phyloP scores from a whole-genome alignment of 176 grass and related monocot species.

The Triticum timopheevii region DNA sequence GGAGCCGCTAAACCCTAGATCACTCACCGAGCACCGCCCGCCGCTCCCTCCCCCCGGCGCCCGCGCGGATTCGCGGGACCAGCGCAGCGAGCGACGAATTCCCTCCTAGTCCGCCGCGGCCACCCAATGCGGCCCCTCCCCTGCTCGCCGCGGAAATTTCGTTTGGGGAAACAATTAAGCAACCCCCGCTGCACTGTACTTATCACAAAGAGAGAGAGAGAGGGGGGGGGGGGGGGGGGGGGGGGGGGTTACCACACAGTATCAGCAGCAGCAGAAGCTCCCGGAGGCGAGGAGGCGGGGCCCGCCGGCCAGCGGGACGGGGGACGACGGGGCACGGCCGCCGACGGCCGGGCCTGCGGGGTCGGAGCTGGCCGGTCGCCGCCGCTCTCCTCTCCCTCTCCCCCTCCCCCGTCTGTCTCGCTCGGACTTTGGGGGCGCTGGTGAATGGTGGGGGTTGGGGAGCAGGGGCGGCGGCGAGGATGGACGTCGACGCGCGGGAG shows the following conservation, averaged over 20 bases:
- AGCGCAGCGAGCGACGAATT: no score
- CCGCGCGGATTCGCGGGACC: neutral
- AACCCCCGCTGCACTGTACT: neutral
- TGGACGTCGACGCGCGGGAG: neutral
- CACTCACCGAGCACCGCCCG: neutral
- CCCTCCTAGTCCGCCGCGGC: neutral
- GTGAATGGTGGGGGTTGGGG: neutral
- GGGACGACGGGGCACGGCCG: neutral
- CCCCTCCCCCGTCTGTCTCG: neutral
- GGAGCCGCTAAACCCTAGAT: constrained; percentile 18
- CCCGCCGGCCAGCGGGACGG: neutral
- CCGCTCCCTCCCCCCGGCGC: no score
- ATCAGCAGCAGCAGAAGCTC: constrained; percentile 4
- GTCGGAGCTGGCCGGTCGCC: neutral
- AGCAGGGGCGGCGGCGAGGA: neutral
- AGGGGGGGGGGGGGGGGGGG: no score
- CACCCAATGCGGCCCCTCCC: constrained; percentile 29
- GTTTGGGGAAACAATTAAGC: neutral
- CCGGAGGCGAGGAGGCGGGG: neutral
- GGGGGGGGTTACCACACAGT: constrained; percentile 9
- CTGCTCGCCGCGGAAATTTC: neutral
- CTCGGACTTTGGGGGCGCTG: neutral
- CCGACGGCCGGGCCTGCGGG: neutral
- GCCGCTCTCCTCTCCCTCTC: neutral
- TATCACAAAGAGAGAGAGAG: neutral